Evolutionary conservation across 2,329 filamentous ascomycete genomes (phyloP), one percentile per base, ranked within the genome.

Genomic region (Colletotrichum brevisporum): DNA sequence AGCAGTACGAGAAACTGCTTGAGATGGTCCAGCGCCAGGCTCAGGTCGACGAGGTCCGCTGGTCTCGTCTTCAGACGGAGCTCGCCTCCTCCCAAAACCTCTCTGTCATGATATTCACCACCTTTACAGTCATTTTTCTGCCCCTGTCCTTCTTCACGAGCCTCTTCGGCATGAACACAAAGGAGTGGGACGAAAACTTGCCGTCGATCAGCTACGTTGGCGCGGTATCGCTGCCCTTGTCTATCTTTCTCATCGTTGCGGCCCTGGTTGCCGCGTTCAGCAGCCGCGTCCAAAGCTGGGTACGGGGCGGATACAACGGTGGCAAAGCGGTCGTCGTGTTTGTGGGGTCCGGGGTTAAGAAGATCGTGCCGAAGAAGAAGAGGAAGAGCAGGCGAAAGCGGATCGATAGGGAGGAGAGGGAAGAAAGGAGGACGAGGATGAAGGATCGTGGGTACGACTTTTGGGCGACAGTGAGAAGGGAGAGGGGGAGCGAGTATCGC

Each of bases 21-120:
- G 88, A 91, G 76, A 89, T 91, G 83, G 89, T 90, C 48, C 89
- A 91, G 74, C 88, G 89, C 16, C 89, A 91, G 73, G 89, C 89
- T 0, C 89, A 91, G 73, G 88, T 91, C 2, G 89, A 91, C 73
- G 89, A 91, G 75, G 88, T 90, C 9, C 86, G 88, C 26, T 85
- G 90, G 76, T 89, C 88, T 26, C 82, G 90, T 2, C 80, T 90
- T 63, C 88, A 91, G 72, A 88, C 89, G 1, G 88, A 91, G 71
- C 84, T 90, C 0, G 89, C 89, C 0, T 88, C 86, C 67, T 85
- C 86, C 9, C 89, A 91, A 76, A 89, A 88, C 63, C 82, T 88
- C 26, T 88, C 88, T 16, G 85, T 91, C 66, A 89, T 91, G 86
- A 89, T 91, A 71, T 91, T 91, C 76, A 91, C 89, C 9, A 89